Evolutionary conservation across 2,329 filamentous ascomycete genomes (phyloP).

Genomic region (Nothophoma quercina): DNA sequence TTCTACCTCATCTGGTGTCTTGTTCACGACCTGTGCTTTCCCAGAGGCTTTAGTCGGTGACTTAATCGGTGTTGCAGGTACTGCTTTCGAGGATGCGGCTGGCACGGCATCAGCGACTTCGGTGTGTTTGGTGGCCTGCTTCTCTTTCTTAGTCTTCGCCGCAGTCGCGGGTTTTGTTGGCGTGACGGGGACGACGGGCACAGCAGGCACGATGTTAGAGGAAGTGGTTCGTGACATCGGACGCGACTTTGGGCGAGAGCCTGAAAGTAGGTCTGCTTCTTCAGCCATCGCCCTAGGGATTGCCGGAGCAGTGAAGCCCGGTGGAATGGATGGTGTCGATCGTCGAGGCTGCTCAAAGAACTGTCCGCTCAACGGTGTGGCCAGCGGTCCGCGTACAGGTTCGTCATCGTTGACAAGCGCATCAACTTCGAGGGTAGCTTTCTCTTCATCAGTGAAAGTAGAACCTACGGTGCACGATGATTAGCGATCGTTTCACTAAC

Average conservation of each 20-base stretch:
- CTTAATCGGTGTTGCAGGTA: constrained; percentile 34
- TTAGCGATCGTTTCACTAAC: constrained; percentile 50
- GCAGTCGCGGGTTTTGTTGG: constrained; percentile 43
- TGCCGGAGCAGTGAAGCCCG: constrained; percentile 51
- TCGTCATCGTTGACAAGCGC: constrained; percentile 69
- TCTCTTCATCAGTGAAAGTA: constrained; percentile 64
- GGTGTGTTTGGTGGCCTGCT: constrained; percentile 20
- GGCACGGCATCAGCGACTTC: constrained; percentile 8
- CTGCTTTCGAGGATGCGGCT: constrained; percentile 5
- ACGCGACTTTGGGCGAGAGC: constrained; percentile 35
- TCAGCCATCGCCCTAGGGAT: constrained; percentile 33
- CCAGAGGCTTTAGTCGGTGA: constrained; percentile 18
- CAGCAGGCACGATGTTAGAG: constrained; percentile 43
- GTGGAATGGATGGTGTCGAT: constrained; percentile 56
- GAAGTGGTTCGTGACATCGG: constrained; percentile 46
- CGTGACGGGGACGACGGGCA: constrained; percentile 52
- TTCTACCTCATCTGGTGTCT: constrained; percentile 19
- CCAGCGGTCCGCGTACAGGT: constrained; percentile 40
- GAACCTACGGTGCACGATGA: constrained; percentile 64
- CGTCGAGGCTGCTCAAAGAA: constrained; percentile 49
- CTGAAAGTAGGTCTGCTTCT: constrained; percentile 28
- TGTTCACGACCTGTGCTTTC: constrained; percentile 21
- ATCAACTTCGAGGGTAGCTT: constrained; percentile 70
- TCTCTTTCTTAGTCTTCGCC: constrained; percentile 36
- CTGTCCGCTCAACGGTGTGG: constrained; percentile 30